Percentiles rank a stretch among this genome's conserved stretches.
These are phyloP conservation scores for Aspergillus pseudoterreus DNA, from an alignment of 2,329 filamentous ascomycete species.

Conservation along the genomic window DNA sequence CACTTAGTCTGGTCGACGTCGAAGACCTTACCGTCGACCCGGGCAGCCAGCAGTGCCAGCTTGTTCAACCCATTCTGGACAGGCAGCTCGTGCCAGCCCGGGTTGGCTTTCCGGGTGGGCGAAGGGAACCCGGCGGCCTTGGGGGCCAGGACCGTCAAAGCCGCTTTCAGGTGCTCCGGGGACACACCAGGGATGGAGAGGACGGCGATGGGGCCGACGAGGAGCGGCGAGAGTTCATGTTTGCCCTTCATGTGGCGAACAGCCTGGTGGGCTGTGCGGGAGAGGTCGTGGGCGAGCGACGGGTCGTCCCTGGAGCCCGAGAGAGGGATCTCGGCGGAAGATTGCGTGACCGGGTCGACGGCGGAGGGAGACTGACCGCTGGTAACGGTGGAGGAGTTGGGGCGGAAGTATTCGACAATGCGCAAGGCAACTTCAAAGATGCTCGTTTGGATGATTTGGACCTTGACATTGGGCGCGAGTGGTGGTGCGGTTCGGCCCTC, in stretches of 20 bases:
- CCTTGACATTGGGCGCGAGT: slow-evolving; percentile 61
- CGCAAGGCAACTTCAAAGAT: slow-evolving; percentile 84
- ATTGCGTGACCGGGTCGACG: slow-evolving; percentile 28
- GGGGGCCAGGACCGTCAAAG: slow-evolving; percentile 73
- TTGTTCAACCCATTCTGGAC: slow-evolving; percentile 84
- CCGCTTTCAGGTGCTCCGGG: slow-evolving; percentile 77
- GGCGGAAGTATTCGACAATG: slow-evolving; percentile 78
- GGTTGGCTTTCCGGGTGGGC: slow-evolving; percentile 70
- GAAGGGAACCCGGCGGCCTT: slow-evolving; percentile 69
- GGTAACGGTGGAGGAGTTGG: slow-evolving; percentile 47
- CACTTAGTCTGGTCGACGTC: slow-evolving; percentile 68
- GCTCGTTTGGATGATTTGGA: slow-evolving; percentile 83
- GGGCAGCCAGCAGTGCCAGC: slow-evolving; percentile 77
- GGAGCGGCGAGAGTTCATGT: slow-evolving; percentile 67
- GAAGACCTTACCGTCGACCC: slow-evolving; percentile 81
- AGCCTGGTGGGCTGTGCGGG: slow-evolving; percentile 50
- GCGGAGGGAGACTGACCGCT: slow-evolving; percentile 20
- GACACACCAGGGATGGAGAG: slow-evolving; percentile 79
- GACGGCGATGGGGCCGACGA: slow-evolving; percentile 76
- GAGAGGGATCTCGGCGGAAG: slow-evolving; percentile 26
- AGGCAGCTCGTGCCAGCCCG: slow-evolving; percentile 73
- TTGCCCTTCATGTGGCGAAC: slow-evolving; percentile 50
- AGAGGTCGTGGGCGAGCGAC: slow-evolving; percentile 57
- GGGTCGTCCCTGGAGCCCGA: slow-evolving; percentile 35
- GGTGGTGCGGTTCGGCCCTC: slow-evolving; percentile 40